phyloP scores from a whole-genome alignment of 2,329 filamentous ascomycete genomes.

The Calonectria fujianensis region DNA sequence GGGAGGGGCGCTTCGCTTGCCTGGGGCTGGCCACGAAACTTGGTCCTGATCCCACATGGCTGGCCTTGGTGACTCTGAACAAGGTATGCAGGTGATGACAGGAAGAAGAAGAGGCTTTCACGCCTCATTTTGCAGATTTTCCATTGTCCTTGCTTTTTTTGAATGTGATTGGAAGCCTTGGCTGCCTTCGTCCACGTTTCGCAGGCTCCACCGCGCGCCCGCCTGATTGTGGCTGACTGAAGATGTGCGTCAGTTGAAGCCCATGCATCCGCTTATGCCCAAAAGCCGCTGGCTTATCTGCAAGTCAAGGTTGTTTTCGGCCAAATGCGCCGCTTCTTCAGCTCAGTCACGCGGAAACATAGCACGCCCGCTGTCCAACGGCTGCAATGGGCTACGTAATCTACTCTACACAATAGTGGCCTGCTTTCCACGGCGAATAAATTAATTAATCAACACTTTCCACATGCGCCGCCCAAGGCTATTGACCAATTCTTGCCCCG shows the following conservation, averaged over 20 bases:
- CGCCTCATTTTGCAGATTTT: neutral
- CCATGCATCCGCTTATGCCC: constrained; percentile 5
- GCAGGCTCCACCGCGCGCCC: constrained; percentile 1
- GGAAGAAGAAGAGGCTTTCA: neutral
- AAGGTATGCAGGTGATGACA: neutral
- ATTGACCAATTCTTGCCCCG: constrained; percentile 22
- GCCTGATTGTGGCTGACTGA: constrained; percentile 21
- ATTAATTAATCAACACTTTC: neutral
- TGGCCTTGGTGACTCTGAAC: neutral
- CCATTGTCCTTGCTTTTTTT: constrained; percentile 10
- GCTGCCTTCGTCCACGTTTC: constrained; percentile 12
- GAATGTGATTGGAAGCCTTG: constrained; percentile 3
- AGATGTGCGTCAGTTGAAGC: neutral
- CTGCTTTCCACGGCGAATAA: neutral
- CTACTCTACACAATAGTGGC: neutral
- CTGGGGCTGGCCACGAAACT: neutral
- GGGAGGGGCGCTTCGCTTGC: constrained; percentile 3
- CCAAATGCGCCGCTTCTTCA: neutral
- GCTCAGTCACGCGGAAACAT: neutral
- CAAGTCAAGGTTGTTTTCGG: neutral
- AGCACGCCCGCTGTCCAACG: neutral
- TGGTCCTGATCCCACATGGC: neutral
- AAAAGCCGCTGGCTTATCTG: constrained; percentile 3
- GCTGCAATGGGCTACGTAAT: neutral
- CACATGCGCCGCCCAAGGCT: neutral